These are phyloP conservation scores for Sphaerulina vaccinii DNA, from an alignment of 2,329 filamentous ascomycete species.

Conservation along the genomic window DNA sequence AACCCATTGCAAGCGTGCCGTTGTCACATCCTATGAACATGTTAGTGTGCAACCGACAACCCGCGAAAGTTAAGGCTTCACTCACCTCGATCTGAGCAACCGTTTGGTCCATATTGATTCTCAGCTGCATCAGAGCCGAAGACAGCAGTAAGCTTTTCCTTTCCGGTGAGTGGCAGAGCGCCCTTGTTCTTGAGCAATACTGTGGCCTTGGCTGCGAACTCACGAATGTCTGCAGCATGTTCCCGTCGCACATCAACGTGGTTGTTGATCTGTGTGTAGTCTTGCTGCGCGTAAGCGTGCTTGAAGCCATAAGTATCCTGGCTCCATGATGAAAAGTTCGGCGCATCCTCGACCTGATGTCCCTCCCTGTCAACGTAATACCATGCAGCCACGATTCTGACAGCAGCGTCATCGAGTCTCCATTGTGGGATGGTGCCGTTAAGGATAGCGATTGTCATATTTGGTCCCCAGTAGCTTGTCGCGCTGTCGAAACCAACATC, in stretches of 20 bases:
- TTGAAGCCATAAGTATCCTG: constrained; percentile 69
- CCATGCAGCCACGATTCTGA: constrained; percentile 71
- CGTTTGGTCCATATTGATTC: constrained; percentile 73
- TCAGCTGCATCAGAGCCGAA: constrained; percentile 81
- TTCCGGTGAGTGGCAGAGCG: constrained; percentile 69
- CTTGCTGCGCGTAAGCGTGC: constrained; percentile 62
- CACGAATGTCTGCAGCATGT: constrained; percentile 70
- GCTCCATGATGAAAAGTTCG: constrained; percentile 88
- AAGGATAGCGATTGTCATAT: constrained; percentile 80
- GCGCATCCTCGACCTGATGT: constrained; percentile 51
- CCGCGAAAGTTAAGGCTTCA: neutral
- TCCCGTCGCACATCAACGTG: constrained; percentile 80
- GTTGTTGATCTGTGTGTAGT: constrained; percentile 67
- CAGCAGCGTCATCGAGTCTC: constrained; percentile 85
- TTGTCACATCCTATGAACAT: constrained; percentile 50
- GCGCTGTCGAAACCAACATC: constrained; percentile 73
- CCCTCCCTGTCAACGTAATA: constrained; percentile 62
- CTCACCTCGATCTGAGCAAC: constrained; percentile 65
- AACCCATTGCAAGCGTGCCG: constrained; percentile 65
- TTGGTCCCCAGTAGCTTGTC: constrained; percentile 57
- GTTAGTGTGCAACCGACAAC: neutral
- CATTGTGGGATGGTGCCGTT: constrained; percentile 88
- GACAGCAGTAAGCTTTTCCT: constrained; percentile 71
- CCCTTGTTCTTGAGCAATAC: constrained; percentile 87
- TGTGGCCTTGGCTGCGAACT: constrained; percentile 74